Conservation (phyloP, 805 yeast species). For the Pichia scutulata region DNA sequence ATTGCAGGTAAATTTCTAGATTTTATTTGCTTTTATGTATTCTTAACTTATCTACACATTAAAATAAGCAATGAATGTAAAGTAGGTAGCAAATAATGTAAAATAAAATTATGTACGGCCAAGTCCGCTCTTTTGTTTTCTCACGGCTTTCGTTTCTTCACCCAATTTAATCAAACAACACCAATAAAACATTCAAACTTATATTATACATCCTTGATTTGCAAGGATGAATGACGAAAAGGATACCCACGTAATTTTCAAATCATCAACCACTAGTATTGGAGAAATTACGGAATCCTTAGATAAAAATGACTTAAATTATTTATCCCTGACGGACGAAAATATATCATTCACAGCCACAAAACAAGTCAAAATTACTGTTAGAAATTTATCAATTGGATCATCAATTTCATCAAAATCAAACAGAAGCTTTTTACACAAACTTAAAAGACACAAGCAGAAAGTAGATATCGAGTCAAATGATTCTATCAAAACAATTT, state of each 20-base stretch:
- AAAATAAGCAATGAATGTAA: no score
- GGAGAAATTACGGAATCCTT: background rate
- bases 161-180: no score
- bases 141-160: no score
- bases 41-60: no score
- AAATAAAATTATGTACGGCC: no score
- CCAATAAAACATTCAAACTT: no score
- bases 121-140: no score
- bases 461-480: slow-evolving; percentile 18
- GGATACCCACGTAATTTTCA: background rate
- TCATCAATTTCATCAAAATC: slow-evolving; percentile 1
- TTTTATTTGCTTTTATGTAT: no score
- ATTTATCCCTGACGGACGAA: slow-evolving; percentile 1
- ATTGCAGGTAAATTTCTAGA: background rate
- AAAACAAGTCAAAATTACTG: slow-evolving; percentile 19
- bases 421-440: background rate
- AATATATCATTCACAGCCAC: slow-evolving; percentile 23
- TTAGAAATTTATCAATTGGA: slow-evolving; percentile 20
- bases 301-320: background rate
- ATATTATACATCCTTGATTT: no score
- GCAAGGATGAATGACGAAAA: background rate
- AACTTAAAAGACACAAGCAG: background rate
- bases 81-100: no score
- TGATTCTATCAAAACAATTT: slow-evolving; percentile 29
- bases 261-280: background rate